Percentiles rank a stretch among this genome's conserved stretches.
Conservation (phyloP, 2,329 filamentous ascomycete species). For the Diaporthe sp. region DNA sequence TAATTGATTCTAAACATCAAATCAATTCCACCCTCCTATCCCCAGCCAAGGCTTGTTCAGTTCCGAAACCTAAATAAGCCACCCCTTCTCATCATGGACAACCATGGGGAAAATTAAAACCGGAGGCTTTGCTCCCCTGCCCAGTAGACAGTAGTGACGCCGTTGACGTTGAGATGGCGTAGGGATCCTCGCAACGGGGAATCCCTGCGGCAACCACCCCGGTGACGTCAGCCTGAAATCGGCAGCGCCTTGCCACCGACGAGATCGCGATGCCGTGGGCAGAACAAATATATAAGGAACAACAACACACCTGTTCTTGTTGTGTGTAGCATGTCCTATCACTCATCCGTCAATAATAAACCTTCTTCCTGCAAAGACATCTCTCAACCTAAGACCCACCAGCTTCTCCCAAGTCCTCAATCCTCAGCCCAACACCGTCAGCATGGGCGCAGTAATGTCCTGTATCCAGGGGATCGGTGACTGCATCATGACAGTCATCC, state of each 20-base stretch:
- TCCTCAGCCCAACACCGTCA: conserved; percentile 14
- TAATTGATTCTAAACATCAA: too few relatives aligned
- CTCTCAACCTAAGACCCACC: neutral
- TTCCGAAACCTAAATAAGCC: too few relatives aligned
- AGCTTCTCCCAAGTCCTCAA: neutral
- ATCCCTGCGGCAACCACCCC: conserved; percentile 23
- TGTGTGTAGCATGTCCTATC: neutral
- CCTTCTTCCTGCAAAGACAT: neutral
- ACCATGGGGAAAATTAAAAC: neutral
- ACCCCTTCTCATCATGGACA: too few relatives aligned
- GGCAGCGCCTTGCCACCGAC: neutral
- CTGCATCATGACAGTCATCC: conserved; percentile 59
- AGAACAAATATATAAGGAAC: conserved; percentile 13
- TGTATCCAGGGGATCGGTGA: conserved; percentile 35
- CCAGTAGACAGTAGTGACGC: neutral
- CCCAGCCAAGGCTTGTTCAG: too few relatives aligned
- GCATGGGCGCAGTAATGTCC: conserved; percentile 34
- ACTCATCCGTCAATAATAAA: conserved; percentile 18
- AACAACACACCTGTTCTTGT: neutral
- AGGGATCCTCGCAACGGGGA: conserved; percentile 20
- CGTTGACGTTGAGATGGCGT: conserved; percentile 22
- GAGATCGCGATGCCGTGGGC: neutral
- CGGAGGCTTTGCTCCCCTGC: conserved; percentile 10
- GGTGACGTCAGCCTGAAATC: conserved; percentile 6
- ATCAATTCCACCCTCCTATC: too few relatives aligned